Evolutionary conservation across 208 protist species (phyloP).

Genomic region (Herpetomonas samuelpessoai): DNA sequence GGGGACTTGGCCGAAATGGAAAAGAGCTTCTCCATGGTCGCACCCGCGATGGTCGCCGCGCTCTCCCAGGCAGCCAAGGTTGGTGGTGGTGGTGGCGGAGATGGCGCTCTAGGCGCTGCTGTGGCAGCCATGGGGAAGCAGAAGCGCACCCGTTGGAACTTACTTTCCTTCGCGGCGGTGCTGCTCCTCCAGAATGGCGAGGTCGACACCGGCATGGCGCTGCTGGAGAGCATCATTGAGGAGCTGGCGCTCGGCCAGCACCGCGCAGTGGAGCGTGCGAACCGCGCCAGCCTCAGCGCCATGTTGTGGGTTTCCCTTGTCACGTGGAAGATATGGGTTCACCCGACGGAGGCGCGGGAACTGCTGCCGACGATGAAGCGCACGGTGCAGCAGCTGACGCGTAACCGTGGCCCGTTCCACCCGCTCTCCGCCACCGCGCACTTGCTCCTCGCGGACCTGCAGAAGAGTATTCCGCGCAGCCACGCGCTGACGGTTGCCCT

Average conservation of each 20-base stretch:
- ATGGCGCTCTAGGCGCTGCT: constrained; percentile 5
- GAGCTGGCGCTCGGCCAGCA: constrained; percentile 48
- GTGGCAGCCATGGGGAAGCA: constrained; percentile 18
- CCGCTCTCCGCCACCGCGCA: constrained; percentile 31
- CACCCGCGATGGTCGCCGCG: constrained; percentile 13
- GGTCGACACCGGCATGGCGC: constrained; percentile 23
- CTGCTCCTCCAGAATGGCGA: constrained; percentile 34
- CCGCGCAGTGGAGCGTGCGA: constrained; percentile 28
- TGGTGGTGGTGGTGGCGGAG: constrained; percentile 2
- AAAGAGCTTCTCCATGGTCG: constrained; percentile 32
- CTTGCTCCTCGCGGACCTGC: constrained; percentile 31
- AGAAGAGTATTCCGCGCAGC: constrained; percentile 18
- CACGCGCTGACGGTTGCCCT: constrained; percentile 27
- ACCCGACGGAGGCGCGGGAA: constrained; percentile 26
- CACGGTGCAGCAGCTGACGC: constrained; percentile 31
- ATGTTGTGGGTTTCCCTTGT: constrained; percentile 40
- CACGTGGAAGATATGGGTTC: constrained; percentile 24
- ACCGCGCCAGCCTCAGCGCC: constrained; percentile 32
- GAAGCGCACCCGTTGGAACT: constrained; percentile 47
- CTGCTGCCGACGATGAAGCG: constrained; percentile 29
- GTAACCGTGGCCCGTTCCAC: constrained; percentile 40
- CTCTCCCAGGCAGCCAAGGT: constrained; percentile 5
- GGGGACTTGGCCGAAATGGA: constrained; percentile 45
- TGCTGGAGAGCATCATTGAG: constrained; percentile 38
- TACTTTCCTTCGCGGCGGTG: constrained; percentile 34